phyloP scores from a whole-genome alignment of 345 rosid genomes.

The Citrus reticulata region DNA sequence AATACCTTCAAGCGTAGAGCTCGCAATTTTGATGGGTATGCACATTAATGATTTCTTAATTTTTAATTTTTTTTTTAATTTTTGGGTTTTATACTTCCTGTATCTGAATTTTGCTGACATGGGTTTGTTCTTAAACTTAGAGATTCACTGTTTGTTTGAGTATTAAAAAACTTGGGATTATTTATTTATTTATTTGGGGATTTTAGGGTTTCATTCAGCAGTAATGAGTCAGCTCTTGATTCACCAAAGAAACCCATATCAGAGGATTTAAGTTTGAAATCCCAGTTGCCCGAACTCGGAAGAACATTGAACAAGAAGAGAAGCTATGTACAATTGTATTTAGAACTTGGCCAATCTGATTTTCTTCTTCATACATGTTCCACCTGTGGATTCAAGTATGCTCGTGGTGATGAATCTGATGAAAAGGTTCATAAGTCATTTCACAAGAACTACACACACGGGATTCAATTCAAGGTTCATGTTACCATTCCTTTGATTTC shows the following conservation, averaged over 20 bases:
- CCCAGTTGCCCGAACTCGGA: constrained; percentile 16
- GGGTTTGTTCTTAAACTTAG: background rate
- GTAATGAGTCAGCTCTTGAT: constrained; percentile 13
- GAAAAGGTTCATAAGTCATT: constrained; percentile 65
- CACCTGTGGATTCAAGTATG: constrained; percentile 52
- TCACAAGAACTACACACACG: constrained; percentile 61
- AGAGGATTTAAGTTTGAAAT: constrained; percentile 15
- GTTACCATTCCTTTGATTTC: background rate
- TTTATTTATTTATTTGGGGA: background rate
- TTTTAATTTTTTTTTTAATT: background rate
- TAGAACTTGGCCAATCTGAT: constrained; percentile 88
- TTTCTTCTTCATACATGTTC: constrained; percentile 64
- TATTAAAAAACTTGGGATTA: background rate
- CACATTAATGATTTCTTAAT: too few relatives aligned
- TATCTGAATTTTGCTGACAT: background rate
- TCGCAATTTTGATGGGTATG: constrained; percentile 34
- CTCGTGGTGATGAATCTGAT: constrained; percentile 73
- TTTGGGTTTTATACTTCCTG: background rate
- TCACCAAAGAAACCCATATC: background rate
- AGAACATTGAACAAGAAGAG: constrained; percentile 61
- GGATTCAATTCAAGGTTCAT: constrained; percentile 73
- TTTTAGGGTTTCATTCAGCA: background rate
- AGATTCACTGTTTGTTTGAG: background rate
- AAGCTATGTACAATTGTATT: constrained; percentile 70
- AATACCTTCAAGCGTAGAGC: constrained; percentile 53